Base-by-base conservation (phyloP, 169 alveolate species). In the Sarcocystis neurona region DNA sequence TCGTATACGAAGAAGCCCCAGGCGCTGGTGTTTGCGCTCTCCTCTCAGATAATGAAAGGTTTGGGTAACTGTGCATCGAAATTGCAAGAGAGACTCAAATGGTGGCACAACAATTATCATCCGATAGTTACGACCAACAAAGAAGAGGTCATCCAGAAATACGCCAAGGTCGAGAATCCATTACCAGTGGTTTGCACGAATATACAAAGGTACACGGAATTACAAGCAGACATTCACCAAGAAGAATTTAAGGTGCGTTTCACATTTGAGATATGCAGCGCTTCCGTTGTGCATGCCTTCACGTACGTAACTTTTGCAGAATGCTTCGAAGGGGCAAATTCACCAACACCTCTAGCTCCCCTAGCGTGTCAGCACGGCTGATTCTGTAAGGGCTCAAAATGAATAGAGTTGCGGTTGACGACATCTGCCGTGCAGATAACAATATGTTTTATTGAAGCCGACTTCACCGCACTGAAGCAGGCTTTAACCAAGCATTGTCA, bases 141-240 rank as follows among this genome's bases (percentile, higher is more conserved):
- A 78, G 95, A 93, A 72, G 89, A 92, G 27, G 74, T 91, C 77
- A 86, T 89, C 70, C 60, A 88, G 41, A 89, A 91, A 53, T 90
- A 91, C 90, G 92, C 90, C 79, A 30, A 85, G 74, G 79, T 92
- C 5, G 93, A 91, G 72, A 88, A 92, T 63, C 92, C 95, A 5
- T 79, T 93, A 50, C 86, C 91, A 30, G 87, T 93, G 44, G 91
- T 89, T 34, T 93, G 93, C 12, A 85, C 87, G 23, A 92, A 91
- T 56, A 91, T 91, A 46, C 95, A 93, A 87, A 85, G 92, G 32
- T 93, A 91, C 90, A 91, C 91, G 68, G 93, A 88, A 10, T 78
- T 89, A n/a, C 94, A 93, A 79, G 72, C 80, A 18, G 95, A 93
- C 86, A 93, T 93, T 72, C 93, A 89, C 87, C 95, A 93, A 77